Base-by-base conservation (phyloP, 768 basidiomycete genomes). In the Paxillus involutus region DNA sequence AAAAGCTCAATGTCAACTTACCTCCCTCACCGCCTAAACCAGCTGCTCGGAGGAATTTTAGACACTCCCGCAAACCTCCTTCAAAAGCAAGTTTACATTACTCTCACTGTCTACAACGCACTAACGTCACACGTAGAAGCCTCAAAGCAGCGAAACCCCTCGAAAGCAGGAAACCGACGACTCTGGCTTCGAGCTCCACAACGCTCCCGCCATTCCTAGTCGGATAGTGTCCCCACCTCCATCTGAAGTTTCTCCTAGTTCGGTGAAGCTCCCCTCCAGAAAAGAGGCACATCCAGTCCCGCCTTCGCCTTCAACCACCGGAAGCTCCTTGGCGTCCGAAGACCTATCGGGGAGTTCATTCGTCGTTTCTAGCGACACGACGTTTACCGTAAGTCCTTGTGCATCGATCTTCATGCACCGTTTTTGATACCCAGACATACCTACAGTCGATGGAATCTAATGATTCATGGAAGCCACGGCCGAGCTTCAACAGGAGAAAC, bases 401-500 rank as follows among this genome's bases (percentile, higher is more conserved):
- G 11, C 32, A 44, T 8, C n/a, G 0, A 2, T 6, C 1, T 13
- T 10, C 3, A 14, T 13, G 8, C 12, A 13, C 45, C 3, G 26
- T 45, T 42, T 44, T 53, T 21, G 4, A 66, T 24, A 7, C 5
- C 16, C 32, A 21, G 4, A 32, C 19, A 17, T 19, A 19, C 1
- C 8, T 4, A 17, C n/a, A 66, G 65, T 68, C 65, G 19, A 52
- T 66, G 6, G 56, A 51, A 9, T 57, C 65, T 9, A 45, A 42
- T 3, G 4, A 19, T 2, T 65, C 65, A 4, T 48, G 17, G 4
- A 52, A 26, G n/a, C 11, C 9, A 13, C 10, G 52, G 12, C 32
- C 24, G 3, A 12, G 7, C 21, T 6, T 3, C 11, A 39, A 0
- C 36, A 13, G 3, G 4, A 3, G 12, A 13, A 0, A 0, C 6